Evolutionary conservation across 371 early-diverging fungal species (phyloP).

Genomic region (Sporodiniella umbellata): DNA sequence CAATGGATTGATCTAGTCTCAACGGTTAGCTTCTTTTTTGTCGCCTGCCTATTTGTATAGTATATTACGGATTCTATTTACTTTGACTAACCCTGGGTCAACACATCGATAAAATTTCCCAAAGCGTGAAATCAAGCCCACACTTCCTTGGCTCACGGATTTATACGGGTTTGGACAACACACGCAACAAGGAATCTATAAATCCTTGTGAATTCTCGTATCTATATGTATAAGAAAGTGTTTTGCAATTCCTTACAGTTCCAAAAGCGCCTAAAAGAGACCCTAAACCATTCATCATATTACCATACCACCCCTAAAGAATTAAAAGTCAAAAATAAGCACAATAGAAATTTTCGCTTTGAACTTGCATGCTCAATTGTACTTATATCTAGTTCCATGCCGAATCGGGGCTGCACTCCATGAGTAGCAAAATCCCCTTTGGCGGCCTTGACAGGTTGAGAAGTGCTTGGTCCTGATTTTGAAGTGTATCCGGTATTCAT

Average conservation of each 20-base stretch:
- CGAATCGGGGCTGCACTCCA: constrained; percentile 28
- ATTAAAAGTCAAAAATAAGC: neutral
- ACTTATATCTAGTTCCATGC: constrained; percentile 25
- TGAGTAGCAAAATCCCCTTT: constrained; percentile 15
- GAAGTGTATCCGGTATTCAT: neutral
- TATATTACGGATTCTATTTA: constrained; percentile 21
- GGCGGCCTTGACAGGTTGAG: neutral
- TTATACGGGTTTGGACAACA: constrained; percentile 82
- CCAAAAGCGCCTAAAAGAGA: constrained; percentile 41
- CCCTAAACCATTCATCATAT: constrained; percentile 52
- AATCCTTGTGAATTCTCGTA: neutral
- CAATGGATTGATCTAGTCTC: constrained; percentile 54
- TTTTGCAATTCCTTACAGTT: constrained; percentile 23
- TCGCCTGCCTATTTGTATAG: too few relatives aligned
- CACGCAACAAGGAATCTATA: constrained; percentile 31
- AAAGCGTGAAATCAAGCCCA: constrained; percentile 77
- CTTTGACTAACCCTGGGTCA: constrained; percentile 81
- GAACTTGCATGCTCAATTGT: constrained; percentile 30
- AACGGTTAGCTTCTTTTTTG: neutral
- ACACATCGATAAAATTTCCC: constrained; percentile 86
- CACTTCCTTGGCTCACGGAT: constrained; percentile 62
- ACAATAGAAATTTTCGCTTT: neutral
- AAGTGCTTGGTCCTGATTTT: neutral
- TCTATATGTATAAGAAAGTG: neutral
- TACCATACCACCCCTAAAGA: constrained; percentile 48